A percentile compares a stretch with the other conserved stretches of the same genome.
Evolutionary conservation across 164 flowering plant species (phyloP).

Genomic region (Cinnamomum chago): DNA sequence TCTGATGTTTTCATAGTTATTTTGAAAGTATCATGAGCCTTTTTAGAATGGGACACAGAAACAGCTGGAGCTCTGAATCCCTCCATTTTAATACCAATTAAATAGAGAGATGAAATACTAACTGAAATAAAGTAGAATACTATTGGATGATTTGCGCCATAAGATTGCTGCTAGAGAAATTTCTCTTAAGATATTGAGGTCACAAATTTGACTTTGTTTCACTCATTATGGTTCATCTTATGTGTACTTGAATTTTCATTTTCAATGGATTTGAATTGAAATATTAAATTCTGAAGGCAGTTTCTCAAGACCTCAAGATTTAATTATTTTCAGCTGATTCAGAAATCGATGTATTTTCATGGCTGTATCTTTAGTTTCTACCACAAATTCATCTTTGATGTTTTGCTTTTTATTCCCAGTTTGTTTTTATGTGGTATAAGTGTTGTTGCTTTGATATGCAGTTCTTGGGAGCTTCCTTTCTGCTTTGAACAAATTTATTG

Average conservation of each 20-base stretch:
- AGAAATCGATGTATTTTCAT: neutral
- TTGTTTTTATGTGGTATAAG: neutral
- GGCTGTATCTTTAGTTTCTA: neutral
- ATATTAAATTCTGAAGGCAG: neutral
- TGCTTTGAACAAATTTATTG: constrained; percentile 77
- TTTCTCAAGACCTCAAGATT: too few relatives aligned
- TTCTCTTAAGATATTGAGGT: neutral
- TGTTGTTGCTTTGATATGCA: constrained; percentile 21
- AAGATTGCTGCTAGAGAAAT: constrained; percentile 3
- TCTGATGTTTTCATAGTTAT: too few relatives aligned
- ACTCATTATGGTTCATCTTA: neutral
- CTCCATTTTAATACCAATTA: neutral
- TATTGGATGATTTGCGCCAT: neutral
- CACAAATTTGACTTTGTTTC: neutral
- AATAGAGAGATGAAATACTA: neutral
- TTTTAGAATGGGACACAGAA: neutral
- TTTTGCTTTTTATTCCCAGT: neutral
- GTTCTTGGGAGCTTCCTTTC: constrained; percentile 90
- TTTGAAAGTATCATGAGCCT: neutral
- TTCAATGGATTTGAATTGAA: neutral
- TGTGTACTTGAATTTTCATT: neutral
- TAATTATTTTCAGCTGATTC: neutral
- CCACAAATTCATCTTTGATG: neutral
- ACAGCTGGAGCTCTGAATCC: neutral
- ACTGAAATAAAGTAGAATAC: neutral